Base-by-base conservation (phyloP, 176 grass and related monocot species). In the Canna indica region DNA sequence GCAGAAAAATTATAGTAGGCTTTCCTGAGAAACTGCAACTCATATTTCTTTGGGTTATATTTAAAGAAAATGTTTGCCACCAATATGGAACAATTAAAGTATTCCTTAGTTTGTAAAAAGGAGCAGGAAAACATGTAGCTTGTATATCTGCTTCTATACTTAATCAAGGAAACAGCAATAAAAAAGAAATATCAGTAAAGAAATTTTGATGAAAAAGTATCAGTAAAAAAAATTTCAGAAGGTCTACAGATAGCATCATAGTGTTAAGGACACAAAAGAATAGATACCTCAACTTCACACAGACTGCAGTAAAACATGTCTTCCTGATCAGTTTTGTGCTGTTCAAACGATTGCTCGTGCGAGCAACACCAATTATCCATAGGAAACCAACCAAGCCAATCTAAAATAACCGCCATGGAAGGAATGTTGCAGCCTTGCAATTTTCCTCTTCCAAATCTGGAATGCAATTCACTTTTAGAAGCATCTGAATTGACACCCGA, bases 231-330 rank as follows among this genome's bases (percentile, higher is more conserved):
- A n/a, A n/a, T n/a, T n/a, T n/a, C n/a, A n/a, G n/a, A n/a, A n/a
- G n/a, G n/a, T n/a, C n/a, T n/a, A n/a, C n/a, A n/a, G n/a, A n/a
- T n/a, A n/a, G n/a, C n/a, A n/a, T n/a, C n/a, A n/a, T n/a, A n/a
- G n/a, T n/a, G n/a, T n/a, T n/a, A 61, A 20, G 20, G 15, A 45
- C 13, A 13, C 17, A 54, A 22, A 54, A 22, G 18, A 22, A 64
- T 33, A 34, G 17, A 30, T 91, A 97, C 93, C 93, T 92, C 88
- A 59, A 83, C 93, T 82, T 97, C 89, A 41, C 93, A 97, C 34
- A 92, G 52, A 75, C 93, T 97, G 78, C 89, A 97, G 82, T 92
- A 97, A 53, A 97, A 92, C 86, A 91, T 87, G 72, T 86, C 93
- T 30, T 92, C 93, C 54, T n/a, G n/a, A n/a, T 97, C 93, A 54